phyloP scores from a whole-genome alignment of 164 flowering plant genomes.

The Dillenia turbinata region DNA sequence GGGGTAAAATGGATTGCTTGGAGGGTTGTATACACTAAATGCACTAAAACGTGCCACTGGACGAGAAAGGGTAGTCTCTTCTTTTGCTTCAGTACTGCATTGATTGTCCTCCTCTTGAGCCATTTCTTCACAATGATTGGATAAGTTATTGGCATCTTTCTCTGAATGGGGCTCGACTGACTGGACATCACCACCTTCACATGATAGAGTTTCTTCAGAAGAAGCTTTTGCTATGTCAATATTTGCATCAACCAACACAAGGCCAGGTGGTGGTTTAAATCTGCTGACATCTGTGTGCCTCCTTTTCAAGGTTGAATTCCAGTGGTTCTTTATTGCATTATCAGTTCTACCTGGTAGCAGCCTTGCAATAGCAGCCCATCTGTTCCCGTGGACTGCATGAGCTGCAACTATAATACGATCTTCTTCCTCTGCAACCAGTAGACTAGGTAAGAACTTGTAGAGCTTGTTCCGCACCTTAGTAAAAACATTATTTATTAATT shows the following conservation, averaged over 20 bases:
- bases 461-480: too few relatives aligned
- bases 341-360: slow-evolving; percentile 49
- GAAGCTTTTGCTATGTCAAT: slow-evolving; percentile 26
- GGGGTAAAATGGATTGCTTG: slow-evolving; percentile 8
- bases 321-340: slow-evolving; percentile 49
- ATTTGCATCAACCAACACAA: slow-evolving; percentile 15
- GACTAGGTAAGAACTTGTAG: too few relatives aligned
- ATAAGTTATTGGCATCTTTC: slow-evolving; percentile 14
- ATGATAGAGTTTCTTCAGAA: slow-evolving; percentile 31
- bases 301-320: slow-evolving; percentile 45
- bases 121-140: slow-evolving; percentile 9
- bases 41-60: slow-evolving; percentile 50
- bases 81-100: slow-evolving; percentile 11
- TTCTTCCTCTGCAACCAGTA: slow-evolving; percentile 36
- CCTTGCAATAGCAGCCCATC: slow-evolving; percentile 47
- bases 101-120: slow-evolving; percentile 11
- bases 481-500: too few relatives aligned
- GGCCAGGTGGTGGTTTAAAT: slow-evolving; percentile 5
- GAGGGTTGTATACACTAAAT: slow-evolving; percentile 34
- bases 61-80: slow-evolving; percentile 17
- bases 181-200: slow-evolving; percentile 12
- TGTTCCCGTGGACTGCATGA: slow-evolving; percentile 44
- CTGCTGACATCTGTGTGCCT: slow-evolving; percentile 16
- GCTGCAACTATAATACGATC: slow-evolving; percentile 34
- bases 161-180: slow-evolving; percentile 12